Percentiles rank a stretch among this genome's conserved stretches.
phyloP scores from a whole-genome alignment of 176 grass and related monocot species.

The Neostapfia colusana region DNA sequence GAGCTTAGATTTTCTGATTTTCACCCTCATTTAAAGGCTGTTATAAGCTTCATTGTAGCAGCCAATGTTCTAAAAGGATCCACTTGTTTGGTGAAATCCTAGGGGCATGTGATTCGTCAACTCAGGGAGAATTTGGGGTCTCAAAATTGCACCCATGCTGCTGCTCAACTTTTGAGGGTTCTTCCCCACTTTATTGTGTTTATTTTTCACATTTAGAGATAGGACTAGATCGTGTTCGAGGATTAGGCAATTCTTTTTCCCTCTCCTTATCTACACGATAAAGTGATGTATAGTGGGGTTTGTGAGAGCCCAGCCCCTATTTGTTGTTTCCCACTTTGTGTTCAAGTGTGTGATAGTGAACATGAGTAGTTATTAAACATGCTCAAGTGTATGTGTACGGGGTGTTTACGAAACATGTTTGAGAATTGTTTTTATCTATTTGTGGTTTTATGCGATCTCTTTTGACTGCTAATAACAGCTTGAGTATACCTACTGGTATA shows the following conservation, averaged over 20 bases:
- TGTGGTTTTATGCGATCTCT: not conserved
- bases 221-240: not conserved
- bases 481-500: not conserved
- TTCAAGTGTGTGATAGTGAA: not conserved
- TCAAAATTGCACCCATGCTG: not conserved
- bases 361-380: not conserved
- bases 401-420: not conserved
- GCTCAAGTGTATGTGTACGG: not conserved
- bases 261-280: not conserved
- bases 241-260: not conserved
- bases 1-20: not conserved
- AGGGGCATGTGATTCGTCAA: not conserved
- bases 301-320: not conserved
- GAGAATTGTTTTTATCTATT: not conserved
- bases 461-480: not conserved
- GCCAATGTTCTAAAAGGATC: not conserved
- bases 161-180: not conserved
- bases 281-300: too few relatives aligned
- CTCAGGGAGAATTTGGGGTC: not conserved
- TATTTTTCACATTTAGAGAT: constrained; percentile 2
- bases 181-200: not conserved
- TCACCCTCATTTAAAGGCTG: not conserved
- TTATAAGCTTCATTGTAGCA: not conserved
- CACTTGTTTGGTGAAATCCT: not conserved
- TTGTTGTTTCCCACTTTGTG: not conserved